phyloP scores from a whole-genome alignment of 2,329 filamentous ascomycete genomes.

The Ceratocystis huliohia region DNA sequence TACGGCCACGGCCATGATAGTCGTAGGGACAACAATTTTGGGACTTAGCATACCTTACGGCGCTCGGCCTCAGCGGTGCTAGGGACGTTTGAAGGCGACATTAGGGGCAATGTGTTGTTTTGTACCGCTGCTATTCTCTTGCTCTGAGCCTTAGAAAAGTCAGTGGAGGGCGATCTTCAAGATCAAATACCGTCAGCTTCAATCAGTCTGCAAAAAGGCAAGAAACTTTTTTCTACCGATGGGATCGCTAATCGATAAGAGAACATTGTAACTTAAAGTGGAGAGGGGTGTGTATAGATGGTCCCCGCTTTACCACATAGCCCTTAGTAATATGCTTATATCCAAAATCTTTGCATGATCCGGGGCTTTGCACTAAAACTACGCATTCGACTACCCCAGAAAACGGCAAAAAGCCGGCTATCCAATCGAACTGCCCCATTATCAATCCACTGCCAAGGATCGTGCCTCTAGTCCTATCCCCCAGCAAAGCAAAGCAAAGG shows the following conservation, averaged over 20 bases:
- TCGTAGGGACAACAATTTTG: no score
- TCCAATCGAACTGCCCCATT: slow-evolving; percentile 16
- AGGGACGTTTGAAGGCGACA: slow-evolving; percentile 35
- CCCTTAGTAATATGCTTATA: not conserved
- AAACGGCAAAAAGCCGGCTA: slow-evolving; percentile 18
- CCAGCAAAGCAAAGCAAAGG: not conserved
- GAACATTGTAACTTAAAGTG: not conserved
- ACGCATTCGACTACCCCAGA: not conserved
- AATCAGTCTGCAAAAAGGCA: not conserved
- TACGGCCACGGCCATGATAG: not conserved
- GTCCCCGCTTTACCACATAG: not conserved
- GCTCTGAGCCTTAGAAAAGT: not conserved
- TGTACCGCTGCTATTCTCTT: not conserved
- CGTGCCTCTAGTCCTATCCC: not conserved
- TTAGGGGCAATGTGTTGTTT: slow-evolving; percentile 23
- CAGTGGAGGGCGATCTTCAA: not conserved
- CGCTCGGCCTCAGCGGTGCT: slow-evolving; percentile 45
- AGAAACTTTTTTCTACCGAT: slow-evolving; percentile 17
- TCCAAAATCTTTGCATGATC: not conserved
- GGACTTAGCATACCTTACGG: slow-evolving; percentile 39
- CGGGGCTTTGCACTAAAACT: slow-evolving; percentile 9
- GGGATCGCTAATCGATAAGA: slow-evolving; percentile 18
- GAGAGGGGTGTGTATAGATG: not conserved
- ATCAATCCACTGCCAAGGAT: slow-evolving; percentile 14
- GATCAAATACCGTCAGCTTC: not conserved